phyloP scores from a whole-genome alignment of 108 stramenopile genomes.

The Aurantiochytrium sp. region DNA sequence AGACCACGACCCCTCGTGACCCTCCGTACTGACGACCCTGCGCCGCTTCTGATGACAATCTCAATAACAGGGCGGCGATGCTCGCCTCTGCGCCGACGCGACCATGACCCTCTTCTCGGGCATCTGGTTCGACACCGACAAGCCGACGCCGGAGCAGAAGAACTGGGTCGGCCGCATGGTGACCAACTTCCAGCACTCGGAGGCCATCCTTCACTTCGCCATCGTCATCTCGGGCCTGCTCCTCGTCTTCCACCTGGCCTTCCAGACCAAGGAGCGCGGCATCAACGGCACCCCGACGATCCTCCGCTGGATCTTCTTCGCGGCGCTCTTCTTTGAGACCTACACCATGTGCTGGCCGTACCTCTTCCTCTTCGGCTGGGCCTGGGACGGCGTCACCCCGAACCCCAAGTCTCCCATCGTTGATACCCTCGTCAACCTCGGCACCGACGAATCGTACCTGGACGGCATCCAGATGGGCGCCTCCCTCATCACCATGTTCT shows the following conservation, averaged over 20 bases:
- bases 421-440: background rate
- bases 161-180: conserved; percentile 14
- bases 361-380: conserved; percentile 32
- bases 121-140: conserved; percentile 9
- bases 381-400: conserved; percentile 12
- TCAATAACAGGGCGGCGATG: background rate
- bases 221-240: background rate
- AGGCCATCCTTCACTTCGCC: conserved; percentile 14
- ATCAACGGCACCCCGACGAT: too few relatives aligned
- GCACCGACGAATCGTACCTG: background rate
- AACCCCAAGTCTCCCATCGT: conserved; percentile 4
- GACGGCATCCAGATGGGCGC: conserved; percentile 30
- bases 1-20: too few relatives aligned
- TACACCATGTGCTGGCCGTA: conserved; percentile 28
- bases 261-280: background rate
- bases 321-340: conserved; percentile 29
- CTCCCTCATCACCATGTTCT: conserved; percentile 32
- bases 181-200: conserved; percentile 22
- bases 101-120: conserved; percentile 27
- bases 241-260: background rate
- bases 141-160: conserved; percentile 17
- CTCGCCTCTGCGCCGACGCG: conserved; percentile 6
- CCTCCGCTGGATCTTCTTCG: conserved; percentile 15
- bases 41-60: background rate
- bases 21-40: too few relatives aligned